These are phyloP conservation scores for Aspergillus tamarii DNA, from an alignment of 2,329 filamentous ascomycete genomes.

Conservation along the genomic window DNA sequence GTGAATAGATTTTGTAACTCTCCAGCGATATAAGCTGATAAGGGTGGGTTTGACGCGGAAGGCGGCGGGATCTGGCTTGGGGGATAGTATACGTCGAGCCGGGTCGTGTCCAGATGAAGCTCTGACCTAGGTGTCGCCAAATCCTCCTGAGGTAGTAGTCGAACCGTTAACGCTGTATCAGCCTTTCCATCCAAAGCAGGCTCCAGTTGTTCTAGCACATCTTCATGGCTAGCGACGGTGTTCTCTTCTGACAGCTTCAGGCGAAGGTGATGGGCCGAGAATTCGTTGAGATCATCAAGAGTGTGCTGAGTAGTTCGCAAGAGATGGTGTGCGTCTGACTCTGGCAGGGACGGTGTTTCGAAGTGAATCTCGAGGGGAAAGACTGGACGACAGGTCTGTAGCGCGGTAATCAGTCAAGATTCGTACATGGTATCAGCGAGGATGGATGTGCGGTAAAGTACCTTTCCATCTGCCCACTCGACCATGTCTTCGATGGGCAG, in stretches of 20 bases:
- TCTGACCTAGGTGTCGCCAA: slow-evolving; percentile 59
- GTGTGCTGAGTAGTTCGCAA: slow-evolving; percentile 81
- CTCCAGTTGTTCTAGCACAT: slow-evolving; percentile 9
- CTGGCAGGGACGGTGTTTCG: slow-evolving; percentile 67
- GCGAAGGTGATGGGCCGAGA: slow-evolving; percentile 80
- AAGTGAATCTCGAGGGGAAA: slow-evolving; percentile 85
- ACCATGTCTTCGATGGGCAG: slow-evolving; percentile 85
- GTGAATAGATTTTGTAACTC: slow-evolving; percentile 78
- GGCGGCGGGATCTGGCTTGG: slow-evolving; percentile 68
- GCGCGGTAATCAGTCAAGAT: slow-evolving; percentile 14
- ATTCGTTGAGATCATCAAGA: slow-evolving; percentile 84
- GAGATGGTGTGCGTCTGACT: slow-evolving; percentile 71
- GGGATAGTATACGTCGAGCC: slow-evolving; percentile 77
- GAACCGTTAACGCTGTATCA: slow-evolving; percentile 68
- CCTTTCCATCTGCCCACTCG: slow-evolving; percentile 88
- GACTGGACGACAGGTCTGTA: slow-evolving; percentile 80
- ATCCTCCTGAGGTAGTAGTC: slow-evolving; percentile 61
- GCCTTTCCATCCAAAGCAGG: slow-evolving; percentile 26
- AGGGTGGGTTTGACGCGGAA: slow-evolving; percentile 69
- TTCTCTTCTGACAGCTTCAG: slow-evolving; percentile 60
- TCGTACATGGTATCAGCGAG: neutral
- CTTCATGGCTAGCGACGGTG: slow-evolving; percentile 13
- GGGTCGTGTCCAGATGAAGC: slow-evolving; percentile 69
- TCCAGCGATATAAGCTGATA: slow-evolving; percentile 77
- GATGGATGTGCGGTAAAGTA: slow-evolving; percentile 41